Conservation (phyloP, 2,329 filamentous ascomycete species). For the Neonectria punicea region DNA sequence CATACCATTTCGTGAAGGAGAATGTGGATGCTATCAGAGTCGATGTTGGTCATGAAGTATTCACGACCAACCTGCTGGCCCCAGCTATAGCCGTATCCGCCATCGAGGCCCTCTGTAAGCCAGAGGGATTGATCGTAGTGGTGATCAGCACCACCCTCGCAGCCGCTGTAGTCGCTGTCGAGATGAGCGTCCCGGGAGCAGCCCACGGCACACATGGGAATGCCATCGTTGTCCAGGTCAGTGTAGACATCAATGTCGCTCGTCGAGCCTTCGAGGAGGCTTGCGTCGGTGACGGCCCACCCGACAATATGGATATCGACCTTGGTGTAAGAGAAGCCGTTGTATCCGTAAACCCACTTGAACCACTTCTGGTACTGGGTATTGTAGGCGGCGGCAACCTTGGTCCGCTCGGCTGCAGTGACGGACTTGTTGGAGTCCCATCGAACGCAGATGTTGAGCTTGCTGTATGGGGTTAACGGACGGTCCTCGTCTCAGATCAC, state of each 20-base stretch:
- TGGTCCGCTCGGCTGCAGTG: constrained; percentile 50
- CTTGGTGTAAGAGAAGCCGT: constrained; percentile 54
- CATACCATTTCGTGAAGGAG: constrained; percentile 55
- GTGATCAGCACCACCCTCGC: constrained; percentile 44
- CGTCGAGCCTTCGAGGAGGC: constrained; percentile 50
- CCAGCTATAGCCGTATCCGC: constrained; percentile 58
- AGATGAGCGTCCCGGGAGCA: constrained; percentile 57
- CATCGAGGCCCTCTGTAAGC: constrained; percentile 56
- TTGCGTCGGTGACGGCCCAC: constrained; percentile 53
- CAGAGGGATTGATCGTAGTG: constrained; percentile 59
- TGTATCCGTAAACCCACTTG: constrained; percentile 54
- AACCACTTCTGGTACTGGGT: constrained; percentile 55
- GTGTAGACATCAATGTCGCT: constrained; percentile 54
- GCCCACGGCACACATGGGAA: constrained; percentile 50
- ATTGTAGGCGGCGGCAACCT: constrained; percentile 48
- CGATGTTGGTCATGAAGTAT: constrained; percentile 55
- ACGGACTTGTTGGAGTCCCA: constrained; percentile 53
- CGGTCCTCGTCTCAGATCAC: not conserved
- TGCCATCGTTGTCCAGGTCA: constrained; percentile 50
- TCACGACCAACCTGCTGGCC: constrained; percentile 56
- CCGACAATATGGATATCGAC: constrained; percentile 53
- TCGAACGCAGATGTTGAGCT: constrained; percentile 50
- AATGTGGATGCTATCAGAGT: constrained; percentile 54
- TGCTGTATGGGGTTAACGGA: not conserved
- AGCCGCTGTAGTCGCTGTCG: constrained; percentile 53